Conservation (phyloP, 495 filamentous ascomycete species). For the Penicillium maclennaniae region DNA sequence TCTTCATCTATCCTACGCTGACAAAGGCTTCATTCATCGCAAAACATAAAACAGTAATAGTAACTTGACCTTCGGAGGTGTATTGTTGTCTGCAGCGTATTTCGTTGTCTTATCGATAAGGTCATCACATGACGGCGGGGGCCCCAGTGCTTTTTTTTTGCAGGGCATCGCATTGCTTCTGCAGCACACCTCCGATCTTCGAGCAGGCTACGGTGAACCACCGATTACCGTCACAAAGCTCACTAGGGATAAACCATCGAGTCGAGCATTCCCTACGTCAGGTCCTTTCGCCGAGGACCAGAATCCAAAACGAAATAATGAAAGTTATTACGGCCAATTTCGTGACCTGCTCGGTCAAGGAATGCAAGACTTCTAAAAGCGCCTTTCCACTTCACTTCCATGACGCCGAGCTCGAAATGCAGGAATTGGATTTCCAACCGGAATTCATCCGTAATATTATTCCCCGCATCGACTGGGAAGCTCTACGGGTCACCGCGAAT, state of each 20-base stretch:
- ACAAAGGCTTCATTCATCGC: neutral
- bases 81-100: neutral
- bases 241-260: neutral
- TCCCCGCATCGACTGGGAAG: slow-evolving; percentile 84
- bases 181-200: neutral
- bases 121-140: slow-evolving; percentile 16
- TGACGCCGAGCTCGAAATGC: slow-evolving; percentile 81
- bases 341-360: slow-evolving; percentile 89
- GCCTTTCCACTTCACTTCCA: slow-evolving; percentile 89
- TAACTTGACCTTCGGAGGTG: neutral
- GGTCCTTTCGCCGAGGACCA: neutral
- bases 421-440: slow-evolving; percentile 75
- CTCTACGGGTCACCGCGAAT: slow-evolving; percentile 63
- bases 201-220: neutral
- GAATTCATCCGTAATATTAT: slow-evolving; percentile 77
- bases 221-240: neutral
- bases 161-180: neutral
- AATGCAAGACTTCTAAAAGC: slow-evolving; percentile 72
- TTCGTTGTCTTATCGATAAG: slow-evolving; percentile 2
- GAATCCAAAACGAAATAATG: slow-evolving; percentile 50
- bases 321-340: slow-evolving; percentile 97
- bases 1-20: neutral
- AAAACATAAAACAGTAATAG: neutral
- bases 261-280: neutral
- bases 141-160: slow-evolving; percentile 5